Conservation (phyloP, 345 rosid species). For the Ceriops decandra region DNA sequence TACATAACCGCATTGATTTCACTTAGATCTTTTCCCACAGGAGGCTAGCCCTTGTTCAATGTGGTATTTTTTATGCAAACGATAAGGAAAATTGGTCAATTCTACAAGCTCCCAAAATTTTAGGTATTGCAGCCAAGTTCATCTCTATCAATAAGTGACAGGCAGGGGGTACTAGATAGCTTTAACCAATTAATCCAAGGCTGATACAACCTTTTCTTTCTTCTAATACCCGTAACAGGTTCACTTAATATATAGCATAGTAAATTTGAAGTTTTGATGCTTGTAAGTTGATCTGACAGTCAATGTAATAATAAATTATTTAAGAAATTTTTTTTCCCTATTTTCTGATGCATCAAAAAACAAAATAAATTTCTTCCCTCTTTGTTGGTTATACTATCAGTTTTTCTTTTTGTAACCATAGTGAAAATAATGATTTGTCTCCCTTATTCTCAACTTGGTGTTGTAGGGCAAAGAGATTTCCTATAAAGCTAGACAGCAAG, state of each 20-base stretch:
- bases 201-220: background rate
- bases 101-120: background rate
- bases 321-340: no score
- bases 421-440: background rate
- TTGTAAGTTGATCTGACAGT: background rate
- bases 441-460: background rate
- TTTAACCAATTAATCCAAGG: background rate
- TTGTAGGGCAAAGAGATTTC: conserved; percentile 88
- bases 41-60: background rate
- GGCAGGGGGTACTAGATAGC: background rate
- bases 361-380: no score
- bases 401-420: no score
- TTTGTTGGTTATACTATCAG: no score
- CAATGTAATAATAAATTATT: no score
- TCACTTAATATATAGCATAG: background rate
- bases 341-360: no score
- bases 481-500: conserved; percentile 72
- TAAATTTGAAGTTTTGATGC: background rate
- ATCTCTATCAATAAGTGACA: background rate
- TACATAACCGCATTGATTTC: background rate
- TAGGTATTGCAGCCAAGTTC: background rate
- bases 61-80: background rate
- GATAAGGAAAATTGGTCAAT: background rate
- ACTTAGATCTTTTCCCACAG: background rate
- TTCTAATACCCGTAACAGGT: background rate